A percentile compares a stretch with the other conserved stretches of the same genome.
phyloP scores from a whole-genome alignment of 352 stramenopile genomes.

The Pythium coloratum region DNA sequence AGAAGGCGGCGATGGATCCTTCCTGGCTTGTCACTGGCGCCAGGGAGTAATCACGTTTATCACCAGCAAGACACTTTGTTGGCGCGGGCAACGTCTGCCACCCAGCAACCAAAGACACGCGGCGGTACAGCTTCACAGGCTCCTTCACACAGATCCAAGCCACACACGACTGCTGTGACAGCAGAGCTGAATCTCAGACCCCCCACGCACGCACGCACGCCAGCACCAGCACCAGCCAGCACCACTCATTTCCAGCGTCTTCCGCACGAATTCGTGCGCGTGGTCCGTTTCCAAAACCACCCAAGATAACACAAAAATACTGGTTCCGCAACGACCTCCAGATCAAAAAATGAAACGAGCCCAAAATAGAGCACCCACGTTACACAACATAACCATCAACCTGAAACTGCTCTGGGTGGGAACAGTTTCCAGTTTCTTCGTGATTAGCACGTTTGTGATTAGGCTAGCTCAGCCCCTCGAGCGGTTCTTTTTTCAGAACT shows the following conservation, averaged over 20 bases:
- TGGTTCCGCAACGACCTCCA: too few species aligned
- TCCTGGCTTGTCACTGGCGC: too few species aligned
- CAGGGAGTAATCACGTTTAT: neutral
- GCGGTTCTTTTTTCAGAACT: slow-evolving; percentile 3
- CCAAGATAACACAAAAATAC: neutral
- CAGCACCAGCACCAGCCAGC: neutral
- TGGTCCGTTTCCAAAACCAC: neutral
- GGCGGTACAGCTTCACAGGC: neutral
- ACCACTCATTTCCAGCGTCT: neutral
- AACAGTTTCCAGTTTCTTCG: neutral
- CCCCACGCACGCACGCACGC: neutral
- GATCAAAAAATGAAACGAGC: neutral
- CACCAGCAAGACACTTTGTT: neutral
- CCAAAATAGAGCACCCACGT: neutral
- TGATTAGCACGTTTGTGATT: neutral
- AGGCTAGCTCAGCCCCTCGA: neutral
- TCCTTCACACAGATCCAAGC: neutral
- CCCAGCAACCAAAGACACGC: neutral
- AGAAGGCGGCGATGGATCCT: too few species aligned
- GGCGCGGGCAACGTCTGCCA: neutral
- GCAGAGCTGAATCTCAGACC: neutral
- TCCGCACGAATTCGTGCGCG: neutral
- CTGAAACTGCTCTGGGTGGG: neutral
- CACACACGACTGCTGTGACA: neutral
- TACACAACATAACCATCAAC: too few species aligned